Conservation (phyloP, 495 filamentous ascomycete species). For the Arthonia radiata region DNA sequence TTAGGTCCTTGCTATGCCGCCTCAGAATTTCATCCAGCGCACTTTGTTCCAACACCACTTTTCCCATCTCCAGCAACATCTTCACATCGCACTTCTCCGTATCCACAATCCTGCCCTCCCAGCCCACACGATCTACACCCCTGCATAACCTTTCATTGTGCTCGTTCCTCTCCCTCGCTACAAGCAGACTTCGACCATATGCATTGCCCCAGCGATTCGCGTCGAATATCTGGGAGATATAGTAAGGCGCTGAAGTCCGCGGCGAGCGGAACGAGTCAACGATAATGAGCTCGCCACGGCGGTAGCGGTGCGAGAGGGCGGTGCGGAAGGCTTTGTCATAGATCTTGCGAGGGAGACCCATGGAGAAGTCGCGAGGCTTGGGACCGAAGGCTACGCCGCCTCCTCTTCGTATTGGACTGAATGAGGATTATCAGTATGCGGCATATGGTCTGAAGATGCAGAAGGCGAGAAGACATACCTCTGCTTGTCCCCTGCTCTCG, state of each 20-base stretch:
- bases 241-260: too few species aligned
- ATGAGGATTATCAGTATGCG: too few species aligned
- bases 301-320: constrained; percentile 74
- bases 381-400: constrained; percentile 77
- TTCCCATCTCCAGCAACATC: constrained; percentile 61
- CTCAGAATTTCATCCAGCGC: constrained; percentile 54
- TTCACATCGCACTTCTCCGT: constrained; percentile 73
- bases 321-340: constrained; percentile 94
- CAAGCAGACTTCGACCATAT: constrained; percentile 50
- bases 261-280: too few species aligned
- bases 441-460: too few species aligned
- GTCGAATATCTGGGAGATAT: constrained; percentile 37
- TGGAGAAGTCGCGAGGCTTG: constrained; percentile 68
- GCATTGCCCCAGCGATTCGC: constrained; percentile 45
- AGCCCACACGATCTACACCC: constrained; percentile 32
- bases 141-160: constrained; percentile 20
- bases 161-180: constrained; percentile 28
- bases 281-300: constrained; percentile 63
- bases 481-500: constrained; percentile 56
- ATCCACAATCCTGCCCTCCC: constrained; percentile 40
- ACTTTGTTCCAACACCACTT: constrained; percentile 63
- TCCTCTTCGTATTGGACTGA: constrained; percentile 58
- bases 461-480: too few species aligned
- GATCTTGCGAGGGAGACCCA: constrained; percentile 59
- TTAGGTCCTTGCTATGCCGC: constrained; percentile 51